phyloP scores from a whole-genome alignment of 192 early-diverging fungal genomes.

The Entomortierella lignicola region DNA sequence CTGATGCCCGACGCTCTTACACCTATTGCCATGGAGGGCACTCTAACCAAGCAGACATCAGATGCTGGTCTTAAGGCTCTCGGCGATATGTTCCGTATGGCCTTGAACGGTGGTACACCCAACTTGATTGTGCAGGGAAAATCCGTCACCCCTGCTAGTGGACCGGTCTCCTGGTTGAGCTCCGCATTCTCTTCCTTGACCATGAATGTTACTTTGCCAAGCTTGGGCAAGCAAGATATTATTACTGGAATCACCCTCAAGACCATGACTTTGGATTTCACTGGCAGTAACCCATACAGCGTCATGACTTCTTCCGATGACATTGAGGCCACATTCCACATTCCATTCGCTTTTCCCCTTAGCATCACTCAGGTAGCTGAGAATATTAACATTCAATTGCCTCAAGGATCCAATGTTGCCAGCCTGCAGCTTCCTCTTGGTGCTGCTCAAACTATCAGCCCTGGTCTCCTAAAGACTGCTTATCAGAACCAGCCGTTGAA shows the following conservation, averaged over 20 bases:
- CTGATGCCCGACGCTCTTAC: slow-evolving; percentile 28
- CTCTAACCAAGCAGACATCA: slow-evolving; percentile 62
- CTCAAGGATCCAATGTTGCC: slow-evolving; percentile 41
- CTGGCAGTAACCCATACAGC: slow-evolving; percentile 55
- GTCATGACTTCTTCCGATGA: slow-evolving; percentile 59
- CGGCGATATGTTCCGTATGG: slow-evolving; percentile 63
- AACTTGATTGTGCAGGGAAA: slow-evolving; percentile 62
- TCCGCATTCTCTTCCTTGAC: slow-evolving; percentile 60
- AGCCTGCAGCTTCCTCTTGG: slow-evolving; percentile 45
- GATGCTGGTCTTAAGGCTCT: slow-evolving; percentile 55
- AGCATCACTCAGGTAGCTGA: slow-evolving; percentile 66
- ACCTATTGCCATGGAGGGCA: slow-evolving; percentile 59
- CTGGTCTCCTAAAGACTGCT: slow-evolving; percentile 60
- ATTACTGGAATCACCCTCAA: slow-evolving; percentile 68
- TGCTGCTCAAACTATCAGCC: slow-evolving; percentile 51
- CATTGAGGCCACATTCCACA: slow-evolving; percentile 62
- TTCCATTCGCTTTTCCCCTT: slow-evolving; percentile 72
- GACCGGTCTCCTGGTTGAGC: slow-evolving; percentile 61
- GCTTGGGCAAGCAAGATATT: slow-evolving; percentile 55
- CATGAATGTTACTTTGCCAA: slow-evolving; percentile 63
- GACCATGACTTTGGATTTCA: slow-evolving; percentile 66
- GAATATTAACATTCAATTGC: slow-evolving; percentile 60
- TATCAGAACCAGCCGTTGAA: slow-evolving; percentile 55
- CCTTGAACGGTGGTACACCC: slow-evolving; percentile 59
- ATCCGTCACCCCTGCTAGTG: slow-evolving; percentile 60